phyloP scores from a whole-genome alignment of 305 asterid species.

The Solanum hybrid region DNA sequence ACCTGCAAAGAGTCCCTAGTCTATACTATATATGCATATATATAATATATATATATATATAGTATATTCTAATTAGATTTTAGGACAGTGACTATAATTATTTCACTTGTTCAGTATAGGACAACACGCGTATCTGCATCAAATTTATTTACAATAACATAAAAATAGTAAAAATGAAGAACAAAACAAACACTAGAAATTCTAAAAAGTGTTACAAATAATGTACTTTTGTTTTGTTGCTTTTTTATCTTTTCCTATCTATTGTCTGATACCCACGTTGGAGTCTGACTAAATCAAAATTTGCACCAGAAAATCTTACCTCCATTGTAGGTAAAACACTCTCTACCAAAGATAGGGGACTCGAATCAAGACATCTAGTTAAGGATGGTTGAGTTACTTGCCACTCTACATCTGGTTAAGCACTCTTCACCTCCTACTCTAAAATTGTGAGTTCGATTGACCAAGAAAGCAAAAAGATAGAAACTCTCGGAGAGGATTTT shows the following conservation, averaged over 20 bases:
- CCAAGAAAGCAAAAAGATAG: neutral
- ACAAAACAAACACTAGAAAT: neutral
- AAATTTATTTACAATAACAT: neutral
- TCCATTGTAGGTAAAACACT: neutral
- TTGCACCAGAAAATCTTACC: neutral
- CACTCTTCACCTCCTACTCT: neutral
- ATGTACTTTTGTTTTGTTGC: no score
- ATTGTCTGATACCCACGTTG: rapidly evolving
- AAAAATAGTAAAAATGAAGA: neutral
- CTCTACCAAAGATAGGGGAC: neutral
- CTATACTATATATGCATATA: no score
- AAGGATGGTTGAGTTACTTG: neutral
- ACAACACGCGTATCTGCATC: constrained; percentile 4
- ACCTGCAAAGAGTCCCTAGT: no score
- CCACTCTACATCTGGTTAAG: neutral
- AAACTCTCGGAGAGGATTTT: neutral
- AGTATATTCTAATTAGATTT: neutral
- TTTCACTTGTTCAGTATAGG: constrained; percentile 5
- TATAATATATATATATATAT: no score
- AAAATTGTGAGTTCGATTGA: neutral
- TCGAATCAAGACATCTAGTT: neutral
- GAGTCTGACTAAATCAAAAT: no score
- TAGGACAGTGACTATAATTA: neutral
- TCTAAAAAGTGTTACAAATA: neutral
- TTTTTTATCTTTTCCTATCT: no score